A percentile compares a stretch with the other conserved stretches of the same genome.
Evolutionary conservation across 2,329 filamentous ascomycete genomes (phyloP).

Genomic region (Neopestalotiopsis clavispora): DNA sequence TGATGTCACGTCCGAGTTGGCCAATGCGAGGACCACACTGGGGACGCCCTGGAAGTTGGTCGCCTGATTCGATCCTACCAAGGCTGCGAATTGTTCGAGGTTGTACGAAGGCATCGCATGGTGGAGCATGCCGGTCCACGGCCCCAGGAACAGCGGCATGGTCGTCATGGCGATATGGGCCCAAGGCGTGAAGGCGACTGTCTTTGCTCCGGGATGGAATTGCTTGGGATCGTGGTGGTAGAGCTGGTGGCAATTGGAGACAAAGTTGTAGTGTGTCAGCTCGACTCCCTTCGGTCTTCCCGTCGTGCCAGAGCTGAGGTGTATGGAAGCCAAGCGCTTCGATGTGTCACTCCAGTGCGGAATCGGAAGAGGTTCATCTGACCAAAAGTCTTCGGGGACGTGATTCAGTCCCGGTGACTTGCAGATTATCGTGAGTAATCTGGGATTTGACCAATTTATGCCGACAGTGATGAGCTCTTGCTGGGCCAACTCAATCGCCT

Average conservation of each 20-base stretch:
- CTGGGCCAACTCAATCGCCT: constrained; percentile 32
- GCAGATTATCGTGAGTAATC: constrained; percentile 23
- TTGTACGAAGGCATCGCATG: constrained; percentile 47
- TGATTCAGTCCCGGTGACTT: constrained; percentile 30
- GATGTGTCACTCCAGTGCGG: constrained; percentile 42
- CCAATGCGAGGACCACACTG: constrained; percentile 41
- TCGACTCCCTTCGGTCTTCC: constrained; percentile 32
- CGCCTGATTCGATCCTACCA: constrained; percentile 41
- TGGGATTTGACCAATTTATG: neutral
- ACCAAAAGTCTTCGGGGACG: constrained; percentile 40
- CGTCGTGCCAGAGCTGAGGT: constrained; percentile 36
- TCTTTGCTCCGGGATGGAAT: constrained; percentile 39
- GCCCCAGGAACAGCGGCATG: constrained; percentile 47
- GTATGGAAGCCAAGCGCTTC: constrained; percentile 42
- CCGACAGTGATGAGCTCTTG: neutral
- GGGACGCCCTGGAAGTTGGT: constrained; percentile 46
- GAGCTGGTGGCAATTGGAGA: constrained; percentile 39
- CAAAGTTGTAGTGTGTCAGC: constrained; percentile 34
- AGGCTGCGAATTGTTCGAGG: constrained; percentile 38
- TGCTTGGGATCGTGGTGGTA: constrained; percentile 39
- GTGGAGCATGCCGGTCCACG: constrained; percentile 48
- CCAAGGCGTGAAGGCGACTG: constrained; percentile 48
- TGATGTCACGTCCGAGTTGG: constrained; percentile 39
- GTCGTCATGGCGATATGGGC: constrained; percentile 50
- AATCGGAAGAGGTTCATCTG: constrained; percentile 35